Percentiles rank a stretch among this genome's conserved stretches.
These are phyloP conservation scores for Cladophialophora yegresii DNA, from an alignment of 2,329 filamentous ascomycete species.

Conservation along the genomic window DNA sequence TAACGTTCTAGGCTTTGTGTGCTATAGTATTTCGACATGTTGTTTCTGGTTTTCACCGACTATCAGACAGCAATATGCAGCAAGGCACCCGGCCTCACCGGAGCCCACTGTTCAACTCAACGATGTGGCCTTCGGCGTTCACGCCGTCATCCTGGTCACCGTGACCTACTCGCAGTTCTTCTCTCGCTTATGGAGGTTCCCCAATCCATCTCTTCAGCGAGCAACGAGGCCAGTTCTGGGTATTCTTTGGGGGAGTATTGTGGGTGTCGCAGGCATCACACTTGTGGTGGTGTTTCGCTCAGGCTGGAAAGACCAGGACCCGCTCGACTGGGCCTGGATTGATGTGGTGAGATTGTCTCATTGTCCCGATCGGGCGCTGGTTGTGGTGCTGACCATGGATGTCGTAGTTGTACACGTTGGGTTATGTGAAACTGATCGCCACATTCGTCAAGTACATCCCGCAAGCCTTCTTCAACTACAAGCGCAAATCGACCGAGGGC, in stretches of 20 bases:
- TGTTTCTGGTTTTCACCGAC: conserved; percentile 76
- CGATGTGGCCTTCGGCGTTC: conserved; percentile 82
- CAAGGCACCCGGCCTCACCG: conserved; percentile 70
- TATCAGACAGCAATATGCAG: conserved; percentile 80
- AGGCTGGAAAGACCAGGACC: conserved; percentile 49
- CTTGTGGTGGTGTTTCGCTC: conserved; percentile 49
- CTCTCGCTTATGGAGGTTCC: conserved; percentile 73
- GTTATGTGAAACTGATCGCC: conserved; percentile 85
- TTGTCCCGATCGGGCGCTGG: conserved; percentile 35
- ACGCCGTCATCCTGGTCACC: conserved; percentile 72
- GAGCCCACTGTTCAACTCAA: conserved; percentile 85
- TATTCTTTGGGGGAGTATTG: conserved; percentile 68
- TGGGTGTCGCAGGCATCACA: conserved; percentile 44
- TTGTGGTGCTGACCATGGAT: conserved; percentile 43
- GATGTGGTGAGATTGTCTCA: conserved; percentile 55
- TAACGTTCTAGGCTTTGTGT: conserved; percentile 64
- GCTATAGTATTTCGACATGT: conserved; percentile 72
- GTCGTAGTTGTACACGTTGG: conserved; percentile 64
- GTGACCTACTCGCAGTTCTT: conserved; percentile 78
- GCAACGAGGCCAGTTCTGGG: conserved; percentile 65
- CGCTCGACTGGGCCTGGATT: conserved; percentile 62
- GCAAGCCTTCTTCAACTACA: conserved; percentile 79
- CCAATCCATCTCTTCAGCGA: conserved; percentile 57
- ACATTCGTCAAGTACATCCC: conserved; percentile 93
- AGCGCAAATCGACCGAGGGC: conserved; percentile 78